Evolutionary conservation across 2,329 filamentous ascomycete genomes (phyloP).

Genomic region (Hymenoscyphus occultus): DNA sequence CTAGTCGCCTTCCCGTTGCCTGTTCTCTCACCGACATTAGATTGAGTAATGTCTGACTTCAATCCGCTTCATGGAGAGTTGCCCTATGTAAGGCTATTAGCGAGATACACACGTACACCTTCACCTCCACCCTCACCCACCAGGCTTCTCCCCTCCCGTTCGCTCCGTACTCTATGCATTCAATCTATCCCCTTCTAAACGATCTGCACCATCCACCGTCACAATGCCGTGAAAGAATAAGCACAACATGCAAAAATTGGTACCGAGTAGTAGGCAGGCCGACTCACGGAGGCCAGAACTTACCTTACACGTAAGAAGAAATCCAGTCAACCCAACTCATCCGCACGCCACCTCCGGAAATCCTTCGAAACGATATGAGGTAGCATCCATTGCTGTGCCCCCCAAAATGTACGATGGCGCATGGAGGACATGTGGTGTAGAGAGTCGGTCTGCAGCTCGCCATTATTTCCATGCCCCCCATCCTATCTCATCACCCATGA

Average conservation of each 20-base stretch:
- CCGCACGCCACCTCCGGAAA: neutral
- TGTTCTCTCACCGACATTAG: neutral
- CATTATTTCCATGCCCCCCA: neutral
- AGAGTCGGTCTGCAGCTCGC: neutral
- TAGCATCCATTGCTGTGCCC: neutral
- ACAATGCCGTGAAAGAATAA: neutral
- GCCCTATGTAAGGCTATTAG: too few relatives aligned
- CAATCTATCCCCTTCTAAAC: neutral
- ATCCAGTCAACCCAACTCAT: neutral
- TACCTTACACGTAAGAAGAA: neutral
- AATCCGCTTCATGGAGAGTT: neutral
- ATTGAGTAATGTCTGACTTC: neutral
- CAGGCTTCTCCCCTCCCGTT: too few relatives aligned
- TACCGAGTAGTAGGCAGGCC: neutral
- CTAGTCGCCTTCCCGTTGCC: neutral
- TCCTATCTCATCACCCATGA: neutral
- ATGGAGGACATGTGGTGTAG: neutral
- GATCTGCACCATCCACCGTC: neutral
- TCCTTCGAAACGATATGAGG: neutral
- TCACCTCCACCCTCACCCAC: too few relatives aligned
- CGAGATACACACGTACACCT: too few relatives aligned
- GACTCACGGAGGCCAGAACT: neutral
- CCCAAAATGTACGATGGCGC: slow-evolving; percentile 2
- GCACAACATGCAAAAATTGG: neutral
- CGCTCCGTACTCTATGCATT: neutral